These are phyloP conservation scores for Fusarium proliferatum DNA, from an alignment of 2,329 filamentous ascomycete species.

Conservation along the genomic window DNA sequence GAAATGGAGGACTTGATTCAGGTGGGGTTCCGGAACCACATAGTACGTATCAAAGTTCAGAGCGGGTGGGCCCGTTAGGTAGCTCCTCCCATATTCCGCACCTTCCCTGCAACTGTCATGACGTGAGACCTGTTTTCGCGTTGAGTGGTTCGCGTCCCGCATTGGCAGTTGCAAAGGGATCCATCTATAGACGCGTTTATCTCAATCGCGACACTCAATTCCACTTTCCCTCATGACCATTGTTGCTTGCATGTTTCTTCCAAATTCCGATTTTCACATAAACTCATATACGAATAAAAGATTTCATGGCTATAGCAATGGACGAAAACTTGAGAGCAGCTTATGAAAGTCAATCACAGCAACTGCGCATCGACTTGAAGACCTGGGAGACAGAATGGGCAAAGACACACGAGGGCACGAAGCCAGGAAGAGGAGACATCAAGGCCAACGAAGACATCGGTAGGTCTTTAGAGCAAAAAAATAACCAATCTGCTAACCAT, in stretches of 20 bases:
- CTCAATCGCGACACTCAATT: constrained; percentile 32
- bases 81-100: neutral
- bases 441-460: constrained; percentile 78
- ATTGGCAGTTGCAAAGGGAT: neutral
- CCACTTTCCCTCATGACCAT: constrained; percentile 11
- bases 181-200: constrained; percentile 28
- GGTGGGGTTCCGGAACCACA: neutral
- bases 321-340: constrained; percentile 56
- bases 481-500: neutral
- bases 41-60: neutral
- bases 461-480: constrained; percentile 51
- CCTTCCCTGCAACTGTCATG: constrained; percentile 30
- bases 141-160: constrained; percentile 41
- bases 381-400: constrained; percentile 78
- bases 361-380: constrained; percentile 77
- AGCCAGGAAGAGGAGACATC: constrained; percentile 80
- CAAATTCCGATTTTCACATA: neutral
- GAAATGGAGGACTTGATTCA: neutral
- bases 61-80: constrained; percentile 12
- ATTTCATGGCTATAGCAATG: constrained; percentile 51
- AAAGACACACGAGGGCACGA: constrained; percentile 70
- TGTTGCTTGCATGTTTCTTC: neutral
- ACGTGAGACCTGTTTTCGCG: constrained; percentile 38
- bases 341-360: constrained; percentile 62
- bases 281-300: neutral